A percentile compares a stretch with the other conserved stretches of the same genome.
Evolutionary conservation across 441 rosid species (phyloP).

Genomic region (Breynia disticha): DNA sequence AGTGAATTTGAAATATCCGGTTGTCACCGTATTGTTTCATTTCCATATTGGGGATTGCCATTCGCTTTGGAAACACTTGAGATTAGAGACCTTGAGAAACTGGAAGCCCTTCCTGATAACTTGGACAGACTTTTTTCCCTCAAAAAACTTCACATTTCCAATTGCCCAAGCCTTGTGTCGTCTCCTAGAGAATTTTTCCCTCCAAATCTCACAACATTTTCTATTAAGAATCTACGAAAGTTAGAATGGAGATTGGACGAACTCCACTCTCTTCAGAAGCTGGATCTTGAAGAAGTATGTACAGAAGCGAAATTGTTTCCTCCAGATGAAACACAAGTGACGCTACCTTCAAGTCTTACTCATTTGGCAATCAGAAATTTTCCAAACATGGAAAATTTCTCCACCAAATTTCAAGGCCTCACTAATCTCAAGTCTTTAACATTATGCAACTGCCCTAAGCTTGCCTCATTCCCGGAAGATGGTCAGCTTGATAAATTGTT

Average conservation of each 20-base stretch:
- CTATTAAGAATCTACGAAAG: too few relatives aligned
- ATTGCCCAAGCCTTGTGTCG: background rate
- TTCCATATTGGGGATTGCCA: conserved; percentile 2
- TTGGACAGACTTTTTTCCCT: conserved; percentile 3
- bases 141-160: background rate
- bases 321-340: background rate
- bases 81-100: background rate
- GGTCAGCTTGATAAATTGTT: conserved; percentile 1
- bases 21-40: background rate
- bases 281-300: background rate
- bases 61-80: background rate
- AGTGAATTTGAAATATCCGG: background rate
- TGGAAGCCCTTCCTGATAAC: conserved; percentile 2
- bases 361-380: background rate
- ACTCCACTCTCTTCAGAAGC: background rate
- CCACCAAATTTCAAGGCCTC: conserved; percentile 3
- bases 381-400: conserved; percentile 4
- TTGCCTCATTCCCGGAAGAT: background rate
- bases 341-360: conserved; percentile 6
- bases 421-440: background rate
- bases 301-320: conserved; percentile 3
- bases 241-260: conserved; percentile 7
- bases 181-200: conserved; percentile 1
- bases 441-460: background rate
- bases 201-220: background rate